Percentiles rank a stretch among this genome's conserved stretches.
Conservation (phyloP, 1,284 basidiomycete genomes). For the Trichosporon coremiiforme region DNA sequence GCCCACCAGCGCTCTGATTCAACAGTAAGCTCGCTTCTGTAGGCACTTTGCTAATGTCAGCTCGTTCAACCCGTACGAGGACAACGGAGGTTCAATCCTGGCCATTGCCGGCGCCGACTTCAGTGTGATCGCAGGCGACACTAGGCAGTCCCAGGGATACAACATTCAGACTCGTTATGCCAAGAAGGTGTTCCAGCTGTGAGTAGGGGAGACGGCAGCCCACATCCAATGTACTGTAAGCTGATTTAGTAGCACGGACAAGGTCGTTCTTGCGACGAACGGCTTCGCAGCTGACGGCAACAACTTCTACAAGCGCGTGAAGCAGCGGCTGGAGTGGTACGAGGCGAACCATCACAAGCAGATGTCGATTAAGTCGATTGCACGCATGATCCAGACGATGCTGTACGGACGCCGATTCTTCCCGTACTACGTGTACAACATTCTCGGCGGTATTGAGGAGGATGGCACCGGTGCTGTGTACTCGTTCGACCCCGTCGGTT, state of each 20-base stretch:
- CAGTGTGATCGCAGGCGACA: constrained; percentile 89
- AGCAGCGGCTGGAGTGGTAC: constrained; percentile 95
- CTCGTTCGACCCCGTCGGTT: constrained; percentile 94
- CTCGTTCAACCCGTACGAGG: constrained; percentile 79
- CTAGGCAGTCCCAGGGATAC: constrained; percentile 89
- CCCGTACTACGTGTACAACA: constrained; percentile 95
- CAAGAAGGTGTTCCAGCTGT: constrained; percentile 62
- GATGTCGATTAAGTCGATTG: constrained; percentile 88
- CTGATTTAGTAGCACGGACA: constrained; percentile 70
- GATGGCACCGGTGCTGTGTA: constrained; percentile 93
- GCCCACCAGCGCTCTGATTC: constrained; percentile 33
- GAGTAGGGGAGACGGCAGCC: constrained; percentile 31
- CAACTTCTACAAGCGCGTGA: constrained; percentile 92
- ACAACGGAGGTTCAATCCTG: constrained; percentile 92
- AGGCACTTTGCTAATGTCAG: constrained; percentile 33
- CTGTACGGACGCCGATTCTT: constrained; percentile 91
- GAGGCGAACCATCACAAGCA: constrained; percentile 89
- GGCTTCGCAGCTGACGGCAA: constrained; percentile 94
- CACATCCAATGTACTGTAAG: too few relatives aligned
- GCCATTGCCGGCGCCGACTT: constrained; percentile 91
- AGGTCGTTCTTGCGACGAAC: constrained; percentile 86
- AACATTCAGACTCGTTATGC: constrained; percentile 94
- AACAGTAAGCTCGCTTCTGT: constrained; percentile 42
- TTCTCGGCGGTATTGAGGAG: constrained; percentile 89
- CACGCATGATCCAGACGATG: constrained; percentile 93